These are phyloP conservation scores for Umbilicus rupestris DNA, from an alignment of 164 flowering plant genomes.

Conservation along the genomic window DNA sequence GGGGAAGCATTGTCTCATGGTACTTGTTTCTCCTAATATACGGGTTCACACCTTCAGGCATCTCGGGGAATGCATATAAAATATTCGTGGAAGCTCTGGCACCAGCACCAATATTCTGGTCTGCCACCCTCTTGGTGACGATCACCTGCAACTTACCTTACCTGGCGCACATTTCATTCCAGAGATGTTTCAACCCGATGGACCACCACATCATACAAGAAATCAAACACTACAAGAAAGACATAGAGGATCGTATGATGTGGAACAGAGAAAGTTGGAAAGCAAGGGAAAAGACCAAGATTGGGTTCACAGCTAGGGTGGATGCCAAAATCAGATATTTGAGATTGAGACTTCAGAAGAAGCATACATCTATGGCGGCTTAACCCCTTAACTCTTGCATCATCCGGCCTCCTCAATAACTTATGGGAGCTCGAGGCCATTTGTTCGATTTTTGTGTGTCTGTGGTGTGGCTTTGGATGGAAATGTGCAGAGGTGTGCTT, in stretches of 20 bases:
- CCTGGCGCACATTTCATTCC: slow-evolving; percentile 63
- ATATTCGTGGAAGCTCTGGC: slow-evolving; percentile 71
- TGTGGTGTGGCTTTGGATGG: too few relatives aligned
- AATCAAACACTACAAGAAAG: slow-evolving; percentile 84
- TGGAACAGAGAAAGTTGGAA: slow-evolving; percentile 81
- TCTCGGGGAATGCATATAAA: slow-evolving; percentile 37
- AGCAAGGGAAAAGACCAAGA: slow-evolving; percentile 84
- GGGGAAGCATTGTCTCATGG: slow-evolving; percentile 87
- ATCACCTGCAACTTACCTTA: slow-evolving; percentile 59
- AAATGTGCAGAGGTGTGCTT: not conserved
- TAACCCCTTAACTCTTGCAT: not conserved
- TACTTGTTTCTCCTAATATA: slow-evolving; percentile 66
- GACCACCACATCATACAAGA: slow-evolving; percentile 95
- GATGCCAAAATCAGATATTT: slow-evolving; percentile 87
- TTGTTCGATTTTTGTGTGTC: not conserved
- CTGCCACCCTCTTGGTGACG: slow-evolving; percentile 52
- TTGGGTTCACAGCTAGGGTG: slow-evolving; percentile 90
- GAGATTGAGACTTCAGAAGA: slow-evolving; percentile 62
- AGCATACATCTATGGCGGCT: slow-evolving; percentile 17
- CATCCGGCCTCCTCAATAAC: not conserved
- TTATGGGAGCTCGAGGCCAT: not conserved
- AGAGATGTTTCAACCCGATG: slow-evolving; percentile 73
- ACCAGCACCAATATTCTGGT: slow-evolving; percentile 83
- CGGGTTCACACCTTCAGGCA: slow-evolving; percentile 42
- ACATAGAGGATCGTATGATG: slow-evolving; percentile 67